These are phyloP conservation scores for Lachnellula subtilissima DNA, from an alignment of 2,329 filamentous ascomycete species.

Conservation along the genomic window DNA sequence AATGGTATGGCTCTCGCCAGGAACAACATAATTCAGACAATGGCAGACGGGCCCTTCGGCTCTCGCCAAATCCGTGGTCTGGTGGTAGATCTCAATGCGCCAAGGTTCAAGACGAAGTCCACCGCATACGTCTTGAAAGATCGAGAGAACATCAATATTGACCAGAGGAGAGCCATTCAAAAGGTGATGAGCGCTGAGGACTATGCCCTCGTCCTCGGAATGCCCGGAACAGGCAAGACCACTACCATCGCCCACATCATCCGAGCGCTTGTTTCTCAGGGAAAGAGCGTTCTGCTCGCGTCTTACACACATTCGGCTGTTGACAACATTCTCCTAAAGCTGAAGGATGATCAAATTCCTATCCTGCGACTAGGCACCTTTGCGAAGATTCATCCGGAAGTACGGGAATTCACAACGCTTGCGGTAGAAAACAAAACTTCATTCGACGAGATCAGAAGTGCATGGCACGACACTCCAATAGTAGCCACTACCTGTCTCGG, in stretches of 20 bases:
- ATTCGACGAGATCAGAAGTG: conserved; percentile 77
- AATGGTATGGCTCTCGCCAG: conserved; percentile 94
- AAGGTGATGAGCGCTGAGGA: conserved; percentile 96
- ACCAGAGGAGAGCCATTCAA: conserved; percentile 79
- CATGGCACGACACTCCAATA: conserved; percentile 80
- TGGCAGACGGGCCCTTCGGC: conserved; percentile 72
- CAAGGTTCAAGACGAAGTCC: conserved; percentile 64
- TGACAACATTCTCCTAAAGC: conserved; percentile 94
- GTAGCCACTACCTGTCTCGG: conserved; percentile 94
- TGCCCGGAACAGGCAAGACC: conserved; percentile 97
- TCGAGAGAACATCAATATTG: conserved; percentile 70
- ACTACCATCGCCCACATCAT: conserved; percentile 98
- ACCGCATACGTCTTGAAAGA: conserved; percentile 60
- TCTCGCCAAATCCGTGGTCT: conserved; percentile 69
- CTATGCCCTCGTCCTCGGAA: conserved; percentile 94
- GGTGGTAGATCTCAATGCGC: conserved; percentile 71
- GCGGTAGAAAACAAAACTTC: conserved; percentile 68
- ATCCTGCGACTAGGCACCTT: conserved; percentile 81
- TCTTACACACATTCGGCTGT: conserved; percentile 98
- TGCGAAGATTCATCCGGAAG: conserved; percentile 82
- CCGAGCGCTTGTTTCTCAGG: conserved; percentile 77
- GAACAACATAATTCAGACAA: conserved; percentile 89
- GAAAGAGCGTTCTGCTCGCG: conserved; percentile 87
- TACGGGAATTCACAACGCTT: conserved; percentile 78
- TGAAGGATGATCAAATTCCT: conserved; percentile 70